Percentiles rank a stretch among this genome's conserved stretches.
These are phyloP conservation scores for Microascus cirrosus DNA, from an alignment of 2,329 filamentous ascomycete species.

Conservation along the genomic window DNA sequence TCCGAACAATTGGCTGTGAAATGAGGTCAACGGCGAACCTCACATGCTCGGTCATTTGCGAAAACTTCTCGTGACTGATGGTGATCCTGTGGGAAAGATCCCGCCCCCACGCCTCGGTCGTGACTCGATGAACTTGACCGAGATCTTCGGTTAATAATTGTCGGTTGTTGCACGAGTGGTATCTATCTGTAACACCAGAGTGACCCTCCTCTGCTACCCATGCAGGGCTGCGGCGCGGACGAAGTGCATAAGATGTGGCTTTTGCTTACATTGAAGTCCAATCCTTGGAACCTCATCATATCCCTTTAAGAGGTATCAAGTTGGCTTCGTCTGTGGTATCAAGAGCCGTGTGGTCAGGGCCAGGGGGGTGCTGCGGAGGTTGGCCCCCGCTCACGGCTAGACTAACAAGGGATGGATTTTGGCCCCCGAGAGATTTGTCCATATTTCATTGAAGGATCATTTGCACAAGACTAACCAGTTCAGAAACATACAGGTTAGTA, in stretches of 20 bases:
- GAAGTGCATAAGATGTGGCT: neutral
- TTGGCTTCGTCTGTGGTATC: neutral
- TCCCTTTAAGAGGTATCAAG: neutral
- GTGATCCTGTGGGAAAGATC: neutral
- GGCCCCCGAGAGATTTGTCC: neutral
- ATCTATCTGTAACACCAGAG: neutral
- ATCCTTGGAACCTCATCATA: neutral
- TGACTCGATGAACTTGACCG: neutral
- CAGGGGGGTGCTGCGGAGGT: neutral
- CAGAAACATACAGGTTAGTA: too few relatives aligned
- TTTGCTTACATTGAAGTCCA: neutral
- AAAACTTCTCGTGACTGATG: neutral
- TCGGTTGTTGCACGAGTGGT: neutral
- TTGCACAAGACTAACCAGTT: too few relatives aligned
- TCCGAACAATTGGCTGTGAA: neutral
- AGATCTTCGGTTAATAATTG: neutral
- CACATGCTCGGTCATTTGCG: neutral
- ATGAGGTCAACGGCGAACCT: neutral
- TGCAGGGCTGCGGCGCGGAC: neutral
- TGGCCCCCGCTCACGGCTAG: neutral
- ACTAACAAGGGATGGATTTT: neutral
- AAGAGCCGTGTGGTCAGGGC: neutral
- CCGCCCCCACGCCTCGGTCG: neutral
- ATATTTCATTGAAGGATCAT: too few relatives aligned
- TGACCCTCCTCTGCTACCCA: neutral